Percentiles rank a stretch among this genome's conserved stretches.
phyloP scores from a whole-genome alignment of 129 eudicot genomes.

The Logfia minima region DNA sequence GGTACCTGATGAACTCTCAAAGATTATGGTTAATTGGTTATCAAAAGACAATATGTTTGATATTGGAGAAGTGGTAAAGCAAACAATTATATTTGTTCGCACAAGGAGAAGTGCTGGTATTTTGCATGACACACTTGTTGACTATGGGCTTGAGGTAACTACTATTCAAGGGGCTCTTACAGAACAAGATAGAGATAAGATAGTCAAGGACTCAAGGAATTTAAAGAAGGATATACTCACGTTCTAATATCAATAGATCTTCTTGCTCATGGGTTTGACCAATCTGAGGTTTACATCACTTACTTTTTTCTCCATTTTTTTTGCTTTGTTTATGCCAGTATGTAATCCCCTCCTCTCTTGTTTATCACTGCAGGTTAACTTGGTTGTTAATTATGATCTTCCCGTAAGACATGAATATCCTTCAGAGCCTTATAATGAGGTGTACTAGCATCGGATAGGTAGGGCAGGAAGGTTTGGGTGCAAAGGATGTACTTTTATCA shows the following conservation, averaged over 20 bases:
- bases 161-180: conserved; percentile 7
- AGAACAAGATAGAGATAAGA: conserved; percentile 14
- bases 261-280: conserved; percentile 22
- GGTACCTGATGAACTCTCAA: conserved; percentile 9
- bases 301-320: not conserved
- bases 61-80: not conserved
- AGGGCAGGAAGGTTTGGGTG: conserved; percentile 90
- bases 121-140: conserved; percentile 10
- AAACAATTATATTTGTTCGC: conserved; percentile 15
- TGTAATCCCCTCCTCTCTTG: not conserved
- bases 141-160: conserved; percentile 12
- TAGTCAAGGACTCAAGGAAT: conserved; percentile 17
- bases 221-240: conserved; percentile 10
- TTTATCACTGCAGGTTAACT: conserved; percentile 48
- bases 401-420: conserved; percentile 41
- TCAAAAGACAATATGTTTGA: conserved; percentile 8
- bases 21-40: conserved; percentile 4
- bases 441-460: conserved; percentile 70
- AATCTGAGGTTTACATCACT: conserved; percentile 7
- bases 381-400: conserved; percentile 74
- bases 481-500: conserved; percentile 40
- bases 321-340: not conserved
- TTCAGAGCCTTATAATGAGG: conserved; percentile 61
- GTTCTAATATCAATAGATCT: conserved; percentile 19
- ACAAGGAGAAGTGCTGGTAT: conserved; percentile 7